Conservation (phyloP, 305 asterid genomes). For the Stenogyne calaminthoides region DNA sequence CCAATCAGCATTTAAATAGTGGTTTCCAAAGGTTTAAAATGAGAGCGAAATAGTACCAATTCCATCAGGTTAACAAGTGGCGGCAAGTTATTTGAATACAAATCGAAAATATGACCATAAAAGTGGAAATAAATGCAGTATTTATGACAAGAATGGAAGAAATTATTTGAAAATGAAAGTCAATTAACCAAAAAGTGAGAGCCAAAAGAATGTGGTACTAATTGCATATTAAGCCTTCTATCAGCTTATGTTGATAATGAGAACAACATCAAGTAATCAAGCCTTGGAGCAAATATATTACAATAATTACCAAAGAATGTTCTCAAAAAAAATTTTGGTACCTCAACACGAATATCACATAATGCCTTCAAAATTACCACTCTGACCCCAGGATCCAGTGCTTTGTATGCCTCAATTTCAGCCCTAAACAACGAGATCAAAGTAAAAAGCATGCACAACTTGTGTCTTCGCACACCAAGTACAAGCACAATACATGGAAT, state of each 20-base stretch:
- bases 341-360: constrained; percentile 99
- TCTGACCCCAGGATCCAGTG: constrained; percentile 87
- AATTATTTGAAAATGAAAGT: not conserved
- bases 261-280: constrained; percentile 14
- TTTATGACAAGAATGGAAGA: not conserved
- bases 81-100: not conserved
- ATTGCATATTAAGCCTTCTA: not conserved
- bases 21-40: not conserved
- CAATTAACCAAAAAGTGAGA: constrained; percentile 9
- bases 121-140: not conserved
- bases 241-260: not conserved
- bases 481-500: constrained; percentile 17
- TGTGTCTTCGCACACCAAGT: constrained; percentile 15
- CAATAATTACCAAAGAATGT: constrained; percentile 7
- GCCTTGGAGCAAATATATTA: constrained; percentile 15
- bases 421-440: constrained; percentile 55
- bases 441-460: constrained; percentile 22
- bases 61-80: too few species aligned
- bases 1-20: not conserved
- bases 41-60: not conserved
- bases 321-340: constrained; percentile 29
- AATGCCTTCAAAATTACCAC: constrained; percentile 95
- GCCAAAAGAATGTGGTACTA: not conserved
- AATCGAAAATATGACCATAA: not conserved
- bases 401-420: constrained; percentile 79